These are phyloP conservation scores for Castanopsis chinensis DNA, from an alignment of 306 rosid genomes.

Conservation along the genomic window DNA sequence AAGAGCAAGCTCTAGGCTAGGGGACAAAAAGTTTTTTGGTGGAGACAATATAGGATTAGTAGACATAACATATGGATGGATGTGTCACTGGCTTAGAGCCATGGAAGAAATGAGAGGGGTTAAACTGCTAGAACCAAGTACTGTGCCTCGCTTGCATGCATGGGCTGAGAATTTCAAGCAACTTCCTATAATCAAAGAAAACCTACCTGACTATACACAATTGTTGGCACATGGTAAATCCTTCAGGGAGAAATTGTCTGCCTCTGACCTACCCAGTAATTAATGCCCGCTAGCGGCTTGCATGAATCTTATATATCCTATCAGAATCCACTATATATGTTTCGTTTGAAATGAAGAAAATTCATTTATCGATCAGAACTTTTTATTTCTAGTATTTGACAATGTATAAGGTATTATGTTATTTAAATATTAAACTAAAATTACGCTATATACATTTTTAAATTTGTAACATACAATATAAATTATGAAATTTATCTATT, in stretches of 20 bases:
- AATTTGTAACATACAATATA: too few relatives aligned
- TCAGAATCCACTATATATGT: too few relatives aligned
- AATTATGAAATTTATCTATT: too few relatives aligned
- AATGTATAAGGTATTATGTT: too few relatives aligned
- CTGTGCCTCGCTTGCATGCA: slow-evolving; percentile 29
- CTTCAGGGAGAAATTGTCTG: background rate
- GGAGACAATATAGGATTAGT: slow-evolving; percentile 26
- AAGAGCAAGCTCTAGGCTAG: slow-evolving; percentile 36
- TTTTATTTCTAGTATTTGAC: too few relatives aligned
- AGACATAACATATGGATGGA: slow-evolving; percentile 23
- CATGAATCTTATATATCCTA: too few relatives aligned
- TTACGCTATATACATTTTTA: too few relatives aligned
- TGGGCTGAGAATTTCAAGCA: slow-evolving; percentile 35
- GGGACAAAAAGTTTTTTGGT: slow-evolving; percentile 30
- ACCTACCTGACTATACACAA: slow-evolving; percentile 15
- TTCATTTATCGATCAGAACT: too few relatives aligned
- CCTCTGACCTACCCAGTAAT: too few relatives aligned
- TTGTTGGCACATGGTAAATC: background rate
- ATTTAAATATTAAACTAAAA: too few relatives aligned
- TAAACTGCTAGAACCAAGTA: slow-evolving; percentile 11
- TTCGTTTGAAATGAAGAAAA: too few relatives aligned
- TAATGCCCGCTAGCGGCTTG: too few relatives aligned
- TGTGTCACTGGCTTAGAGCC: slow-evolving; percentile 15
- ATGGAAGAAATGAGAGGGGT: slow-evolving; percentile 29
- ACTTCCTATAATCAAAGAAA: slow-evolving; percentile 26